These are phyloP conservation scores for Mimosa bimucronata DNA, from an alignment of 306 rosid genomes.

Conservation along the genomic window DNA sequence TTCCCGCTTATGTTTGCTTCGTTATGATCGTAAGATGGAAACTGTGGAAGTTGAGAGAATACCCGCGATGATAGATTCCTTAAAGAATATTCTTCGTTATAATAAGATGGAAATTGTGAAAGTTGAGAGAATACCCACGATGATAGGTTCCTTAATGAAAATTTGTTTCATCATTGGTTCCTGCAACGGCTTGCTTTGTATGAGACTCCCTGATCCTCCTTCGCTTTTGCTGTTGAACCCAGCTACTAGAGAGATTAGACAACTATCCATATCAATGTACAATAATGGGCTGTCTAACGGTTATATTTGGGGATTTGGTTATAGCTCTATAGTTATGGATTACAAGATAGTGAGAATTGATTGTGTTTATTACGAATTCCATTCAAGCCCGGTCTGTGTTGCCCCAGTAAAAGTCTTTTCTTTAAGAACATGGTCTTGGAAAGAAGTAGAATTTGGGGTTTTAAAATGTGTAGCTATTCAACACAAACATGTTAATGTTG, in stretches of 20 bases:
- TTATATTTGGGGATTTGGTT: neutral
- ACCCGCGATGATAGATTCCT: neutral
- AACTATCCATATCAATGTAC: neutral
- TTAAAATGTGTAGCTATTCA: neutral
- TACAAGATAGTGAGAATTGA: neutral
- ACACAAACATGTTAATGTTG: neutral
- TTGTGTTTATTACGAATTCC: too few relatives aligned
- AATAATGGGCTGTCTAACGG: neutral
- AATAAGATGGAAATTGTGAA: too few relatives aligned
- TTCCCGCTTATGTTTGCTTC: neutral
- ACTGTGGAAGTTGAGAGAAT: neutral
- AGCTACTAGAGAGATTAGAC: neutral
- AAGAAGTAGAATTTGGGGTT: neutral
- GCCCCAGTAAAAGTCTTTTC: neutral
- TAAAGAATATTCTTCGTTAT: too few relatives aligned
- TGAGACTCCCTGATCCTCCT: neutral
- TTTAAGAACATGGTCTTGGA: neutral
- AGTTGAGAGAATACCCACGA: too few relatives aligned
- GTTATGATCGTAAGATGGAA: neutral
- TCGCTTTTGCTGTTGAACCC: neutral
- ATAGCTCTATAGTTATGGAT: neutral
- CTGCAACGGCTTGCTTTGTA: neutral
- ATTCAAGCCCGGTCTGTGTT: too few relatives aligned
- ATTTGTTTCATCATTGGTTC: neutral
- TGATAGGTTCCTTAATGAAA: neutral